phyloP scores from a whole-genome alignment of 768 basidiomycete genomes.

The Psilocybe sp. region DNA sequence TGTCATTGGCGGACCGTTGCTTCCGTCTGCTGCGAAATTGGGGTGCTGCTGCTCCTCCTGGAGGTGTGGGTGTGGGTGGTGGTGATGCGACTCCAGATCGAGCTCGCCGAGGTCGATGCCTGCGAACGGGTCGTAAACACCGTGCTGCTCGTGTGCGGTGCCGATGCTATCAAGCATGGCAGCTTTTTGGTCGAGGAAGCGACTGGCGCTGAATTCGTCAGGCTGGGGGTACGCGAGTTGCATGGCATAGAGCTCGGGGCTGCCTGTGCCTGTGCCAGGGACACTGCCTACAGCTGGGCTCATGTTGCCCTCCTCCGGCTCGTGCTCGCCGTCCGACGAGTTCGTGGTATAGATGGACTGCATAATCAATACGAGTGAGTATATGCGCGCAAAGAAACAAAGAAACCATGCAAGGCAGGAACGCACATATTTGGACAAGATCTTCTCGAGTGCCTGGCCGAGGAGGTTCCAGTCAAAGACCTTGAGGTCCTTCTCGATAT shows the following conservation, averaged over 20 bases:
- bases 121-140: constrained; percentile 25
- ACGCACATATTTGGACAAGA: constrained; percentile 82
- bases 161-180: neutral
- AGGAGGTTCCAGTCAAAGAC: constrained; percentile 76
- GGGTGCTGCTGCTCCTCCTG: too few species aligned
- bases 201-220: constrained; percentile 16
- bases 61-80: neutral
- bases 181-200: constrained; percentile 20
- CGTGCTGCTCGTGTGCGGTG: constrained; percentile 3
- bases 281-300: constrained; percentile 29
- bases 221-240: constrained; percentile 25
- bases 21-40: too few species aligned
- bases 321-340: neutral
- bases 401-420: neutral
- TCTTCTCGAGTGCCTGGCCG: constrained; percentile 73
- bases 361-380: neutral
- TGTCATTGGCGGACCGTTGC: too few species aligned
- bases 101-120: constrained; percentile 14
- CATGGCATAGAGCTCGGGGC: constrained; percentile 24
- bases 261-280: constrained; percentile 19
- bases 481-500: constrained; percentile 96
- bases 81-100: constrained; percentile 8
- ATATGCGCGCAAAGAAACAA: neutral
- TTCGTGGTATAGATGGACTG: constrained; percentile 47
- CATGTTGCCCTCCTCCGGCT: neutral